Conservation (phyloP, 768 basidiomycete genomes). For the Mycena epipterygia region DNA sequence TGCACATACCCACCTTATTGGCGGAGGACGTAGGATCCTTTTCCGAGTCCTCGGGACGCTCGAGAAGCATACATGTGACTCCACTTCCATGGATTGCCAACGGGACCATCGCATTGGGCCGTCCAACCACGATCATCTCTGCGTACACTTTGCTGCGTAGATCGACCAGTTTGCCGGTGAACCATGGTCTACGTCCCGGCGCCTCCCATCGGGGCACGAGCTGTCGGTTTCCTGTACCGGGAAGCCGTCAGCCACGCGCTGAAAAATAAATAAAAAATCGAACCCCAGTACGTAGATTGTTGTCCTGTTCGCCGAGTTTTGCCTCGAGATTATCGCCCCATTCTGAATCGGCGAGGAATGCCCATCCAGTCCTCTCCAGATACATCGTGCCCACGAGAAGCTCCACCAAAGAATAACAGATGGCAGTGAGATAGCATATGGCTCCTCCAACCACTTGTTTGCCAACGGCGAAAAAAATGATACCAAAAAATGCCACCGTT, state of each 20-base stretch:
- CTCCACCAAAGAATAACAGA: slow-evolving; percentile 9
- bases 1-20: slow-evolving; percentile 39
- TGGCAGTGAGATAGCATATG: not conserved
- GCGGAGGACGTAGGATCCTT: not conserved
- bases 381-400: slow-evolving; percentile 29
- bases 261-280: not conserved
- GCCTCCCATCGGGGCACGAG: slow-evolving; percentile 20
- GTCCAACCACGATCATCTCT: not conserved
- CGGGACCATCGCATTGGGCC: slow-evolving; percentile 4
- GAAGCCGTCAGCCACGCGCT: not conserved
- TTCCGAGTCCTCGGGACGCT: slow-evolving; percentile 26
- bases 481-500: not conserved
- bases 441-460: no score
- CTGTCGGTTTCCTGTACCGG: slow-evolving; percentile 2
- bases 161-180: slow-evolving; percentile 3
- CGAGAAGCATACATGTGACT: slow-evolving; percentile 39
- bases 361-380: slow-evolving; percentile 23
- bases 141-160: slow-evolving; percentile 1
- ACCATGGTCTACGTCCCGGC: not conserved
- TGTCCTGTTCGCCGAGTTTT: slow-evolving; percentile 16
- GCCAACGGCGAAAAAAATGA: no score
- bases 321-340: not conserved
- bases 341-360: slow-evolving; percentile 22
- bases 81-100: slow-evolving; percentile 25
- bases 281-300: slow-evolving; percentile 30